Evolutionary conservation across 345 rosid species (phyloP).

Genomic region (Eucalyptus marginata): DNA sequence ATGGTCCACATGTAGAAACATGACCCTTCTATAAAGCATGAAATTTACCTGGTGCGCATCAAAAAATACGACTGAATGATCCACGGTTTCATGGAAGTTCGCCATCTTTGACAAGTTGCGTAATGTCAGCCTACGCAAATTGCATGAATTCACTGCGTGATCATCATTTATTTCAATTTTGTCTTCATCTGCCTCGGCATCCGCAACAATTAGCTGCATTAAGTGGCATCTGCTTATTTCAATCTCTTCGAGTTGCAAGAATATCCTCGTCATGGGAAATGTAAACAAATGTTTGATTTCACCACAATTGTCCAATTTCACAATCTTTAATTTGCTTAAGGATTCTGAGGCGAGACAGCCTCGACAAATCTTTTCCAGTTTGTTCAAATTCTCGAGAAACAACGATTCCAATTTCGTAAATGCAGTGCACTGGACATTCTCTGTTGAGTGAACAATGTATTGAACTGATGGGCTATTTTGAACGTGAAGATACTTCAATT

Average conservation of each 20-base stretch:
- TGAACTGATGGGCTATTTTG: neutral
- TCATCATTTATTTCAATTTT: neutral
- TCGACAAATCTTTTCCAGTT: neutral
- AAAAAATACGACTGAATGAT: neutral
- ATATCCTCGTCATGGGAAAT: neutral
- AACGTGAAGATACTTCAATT: neutral
- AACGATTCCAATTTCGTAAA: neutral
- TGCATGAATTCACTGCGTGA: neutral
- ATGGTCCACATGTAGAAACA: too few species aligned
- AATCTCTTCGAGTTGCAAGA: neutral
- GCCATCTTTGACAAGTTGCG: neutral
- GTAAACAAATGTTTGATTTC: neutral
- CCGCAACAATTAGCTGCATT: neutral
- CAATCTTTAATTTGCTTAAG: neutral
- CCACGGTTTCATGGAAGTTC: neutral
- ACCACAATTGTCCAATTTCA: neutral
- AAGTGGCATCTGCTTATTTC: neutral
- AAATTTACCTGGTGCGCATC: neutral
- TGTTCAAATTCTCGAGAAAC: neutral
- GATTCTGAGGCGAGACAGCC: neutral
- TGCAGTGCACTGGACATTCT: neutral
- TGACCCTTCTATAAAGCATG: neutral
- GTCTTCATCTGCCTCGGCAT: neutral
- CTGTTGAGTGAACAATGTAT: neutral
- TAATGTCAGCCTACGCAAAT: neutral